Evolutionary conservation across 2,329 filamentous ascomycete species (phyloP).

Genomic region (Dactylellina haptotyla): DNA sequence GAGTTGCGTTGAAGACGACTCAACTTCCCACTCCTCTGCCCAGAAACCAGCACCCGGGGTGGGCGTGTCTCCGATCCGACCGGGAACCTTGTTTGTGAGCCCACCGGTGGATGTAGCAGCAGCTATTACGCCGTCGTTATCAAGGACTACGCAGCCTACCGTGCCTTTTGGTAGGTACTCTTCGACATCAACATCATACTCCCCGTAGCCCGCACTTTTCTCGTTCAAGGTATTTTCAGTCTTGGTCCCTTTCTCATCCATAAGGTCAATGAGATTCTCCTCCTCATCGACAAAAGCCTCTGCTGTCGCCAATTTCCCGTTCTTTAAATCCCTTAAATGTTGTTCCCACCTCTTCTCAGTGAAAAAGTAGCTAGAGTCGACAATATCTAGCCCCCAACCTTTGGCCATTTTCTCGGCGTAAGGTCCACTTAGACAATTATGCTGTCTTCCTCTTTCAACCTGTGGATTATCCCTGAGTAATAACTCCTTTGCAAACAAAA

Average conservation of each 20-base stretch:
- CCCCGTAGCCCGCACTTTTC: conserved; percentile 65
- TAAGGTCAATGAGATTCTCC: conserved; percentile 10
- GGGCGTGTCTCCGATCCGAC: conserved; percentile 86
- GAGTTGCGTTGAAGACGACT: not conserved
- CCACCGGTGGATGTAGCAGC: conserved; percentile 76
- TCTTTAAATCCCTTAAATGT: conserved; percentile 71
- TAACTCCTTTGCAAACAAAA: conserved; percentile 76
- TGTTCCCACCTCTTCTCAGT: conserved; percentile 82
- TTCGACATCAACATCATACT: conserved; percentile 61
- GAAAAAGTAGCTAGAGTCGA: conserved; percentile 78
- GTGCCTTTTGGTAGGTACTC: conserved; percentile 85
- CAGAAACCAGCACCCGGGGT: conserved; percentile 86
- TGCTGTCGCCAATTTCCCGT: conserved; percentile 55
- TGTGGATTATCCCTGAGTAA: conserved; percentile 74
- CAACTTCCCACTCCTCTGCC: conserved; percentile 80
- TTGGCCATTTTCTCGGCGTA: conserved; percentile 76
- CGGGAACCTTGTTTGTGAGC: conserved; percentile 87
- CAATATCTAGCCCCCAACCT: conserved; percentile 75
- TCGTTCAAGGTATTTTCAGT: not conserved
- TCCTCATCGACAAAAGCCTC: conserved; percentile 10
- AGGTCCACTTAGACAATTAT: conserved; percentile 67
- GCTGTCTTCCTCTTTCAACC: conserved; percentile 64
- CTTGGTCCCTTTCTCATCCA: not conserved
- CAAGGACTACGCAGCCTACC: conserved; percentile 82
- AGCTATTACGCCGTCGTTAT: conserved; percentile 78